Conservation (phyloP, 257 asterid species). For the Solanum medicagineum region DNA sequence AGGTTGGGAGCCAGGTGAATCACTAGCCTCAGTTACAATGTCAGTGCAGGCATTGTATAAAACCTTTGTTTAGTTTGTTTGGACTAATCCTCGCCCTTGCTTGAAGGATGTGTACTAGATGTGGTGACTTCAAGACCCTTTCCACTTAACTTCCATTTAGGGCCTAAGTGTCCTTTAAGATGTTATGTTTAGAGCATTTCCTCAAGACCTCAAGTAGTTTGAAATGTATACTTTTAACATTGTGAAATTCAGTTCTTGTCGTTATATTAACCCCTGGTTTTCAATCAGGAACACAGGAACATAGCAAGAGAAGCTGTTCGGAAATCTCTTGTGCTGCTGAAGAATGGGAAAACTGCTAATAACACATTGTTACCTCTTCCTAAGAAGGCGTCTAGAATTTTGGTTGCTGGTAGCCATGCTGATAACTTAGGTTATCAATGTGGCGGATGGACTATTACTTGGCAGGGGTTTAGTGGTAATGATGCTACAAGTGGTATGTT, state of each 20-base stretch:
- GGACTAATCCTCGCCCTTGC: not conserved
- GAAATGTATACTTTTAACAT: not conserved
- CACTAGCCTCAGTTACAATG: not conserved
- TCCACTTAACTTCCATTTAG: not conserved
- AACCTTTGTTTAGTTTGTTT: not conserved
- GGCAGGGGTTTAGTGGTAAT: conserved; percentile 86
- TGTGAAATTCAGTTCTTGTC: not conserved
- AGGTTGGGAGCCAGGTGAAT: conserved; percentile 71
- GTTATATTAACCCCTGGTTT: not conserved
- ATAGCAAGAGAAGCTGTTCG: conserved; percentile 84
- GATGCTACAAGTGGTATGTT: conserved; percentile 45
- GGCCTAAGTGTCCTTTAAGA: not conserved
- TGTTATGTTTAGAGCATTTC: too few species aligned
- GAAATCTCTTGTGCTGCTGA: conserved; percentile 75
- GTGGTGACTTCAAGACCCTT: not conserved
- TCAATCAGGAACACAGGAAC: conserved; percentile 58
- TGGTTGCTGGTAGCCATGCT: conserved; percentile 81
- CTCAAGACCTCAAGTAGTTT: not conserved
- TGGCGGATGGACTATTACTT: conserved; percentile 86
- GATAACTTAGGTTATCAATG: conserved; percentile 87
- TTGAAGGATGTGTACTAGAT: not conserved
- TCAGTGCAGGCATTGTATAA: not conserved
- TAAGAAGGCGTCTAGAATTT: conserved; percentile 47
- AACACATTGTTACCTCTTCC: conserved; percentile 59
- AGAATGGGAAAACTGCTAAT: conserved; percentile 57